Percentiles rank a stretch among this genome's conserved stretches.
Conservation (phyloP, 805 yeast species). For the Wickerhamomyces ciferrii region DNA sequence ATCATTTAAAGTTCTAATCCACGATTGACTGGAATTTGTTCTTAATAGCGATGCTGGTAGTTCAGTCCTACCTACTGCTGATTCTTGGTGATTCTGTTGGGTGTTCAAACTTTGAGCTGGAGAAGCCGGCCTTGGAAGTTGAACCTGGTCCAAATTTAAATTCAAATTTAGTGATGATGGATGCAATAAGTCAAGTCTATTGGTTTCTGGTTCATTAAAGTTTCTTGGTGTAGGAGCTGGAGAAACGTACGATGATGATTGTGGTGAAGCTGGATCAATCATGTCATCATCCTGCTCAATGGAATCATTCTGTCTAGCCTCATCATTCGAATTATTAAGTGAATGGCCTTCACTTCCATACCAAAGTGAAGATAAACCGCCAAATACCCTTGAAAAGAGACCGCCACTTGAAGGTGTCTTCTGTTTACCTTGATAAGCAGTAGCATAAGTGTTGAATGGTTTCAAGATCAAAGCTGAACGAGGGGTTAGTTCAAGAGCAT, state of each 20-base stretch:
- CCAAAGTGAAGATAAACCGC: slow-evolving; percentile 31
- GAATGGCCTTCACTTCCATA: slow-evolving; percentile 5
- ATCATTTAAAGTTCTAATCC: slow-evolving; percentile 24
- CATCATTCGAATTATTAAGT: neutral
- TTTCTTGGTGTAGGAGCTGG: slow-evolving; percentile 18
- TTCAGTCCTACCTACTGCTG: slow-evolving; percentile 1
- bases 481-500: slow-evolving; percentile 56
- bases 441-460: slow-evolving; percentile 37
- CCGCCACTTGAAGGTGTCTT: slow-evolving; percentile 16
- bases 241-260: slow-evolving; percentile 23
- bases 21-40: slow-evolving; percentile 10
- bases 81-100: slow-evolving; percentile 5
- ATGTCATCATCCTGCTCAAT: slow-evolving; percentile 3
- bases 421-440: slow-evolving; percentile 23
- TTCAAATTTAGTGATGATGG: slow-evolving; percentile 19
- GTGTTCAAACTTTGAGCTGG: slow-evolving; percentile 4
- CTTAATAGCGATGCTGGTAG: slow-evolving; percentile 12
- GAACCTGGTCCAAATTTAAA: slow-evolving; percentile 8
- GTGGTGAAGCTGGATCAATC: slow-evolving; percentile 9
- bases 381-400: slow-evolving; percentile 25
- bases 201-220: slow-evolving; percentile 1
- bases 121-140: slow-evolving; percentile 11
- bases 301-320: neutral
- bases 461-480: slow-evolving; percentile 72
- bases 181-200: slow-evolving; percentile 7